Conservation (phyloP, 2,329 filamentous ascomycete genomes). For the Calcarisporium arbuscula region DNA sequence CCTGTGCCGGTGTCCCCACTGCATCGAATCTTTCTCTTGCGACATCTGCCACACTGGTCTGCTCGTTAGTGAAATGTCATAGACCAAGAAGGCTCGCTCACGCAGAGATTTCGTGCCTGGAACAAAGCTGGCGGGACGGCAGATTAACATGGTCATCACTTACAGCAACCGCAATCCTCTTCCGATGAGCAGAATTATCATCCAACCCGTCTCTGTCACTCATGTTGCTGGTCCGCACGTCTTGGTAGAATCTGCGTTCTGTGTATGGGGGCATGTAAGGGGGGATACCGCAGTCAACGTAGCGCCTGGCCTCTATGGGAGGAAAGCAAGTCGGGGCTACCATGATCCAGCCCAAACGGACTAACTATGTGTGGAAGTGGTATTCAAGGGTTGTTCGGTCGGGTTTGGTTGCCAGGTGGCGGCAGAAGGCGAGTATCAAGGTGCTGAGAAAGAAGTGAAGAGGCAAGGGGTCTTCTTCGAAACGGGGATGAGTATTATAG, state of each 20-base stretch:
- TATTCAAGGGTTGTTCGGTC: too few relatives aligned
- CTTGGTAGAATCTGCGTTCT: conserved; percentile 10
- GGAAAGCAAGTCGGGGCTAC: conserved; percentile 12
- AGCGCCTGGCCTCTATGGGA: conserved; percentile 10
- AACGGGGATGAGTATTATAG: too few relatives aligned
- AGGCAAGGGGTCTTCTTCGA: too few relatives aligned
- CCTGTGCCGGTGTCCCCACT: conserved; percentile 76
- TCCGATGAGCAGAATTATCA: conserved; percentile 41
- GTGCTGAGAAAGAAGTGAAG: too few relatives aligned
- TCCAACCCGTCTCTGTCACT: conserved; percentile 15
- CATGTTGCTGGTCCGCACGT: conserved; percentile 9
- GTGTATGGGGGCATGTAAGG: conserved; percentile 12
- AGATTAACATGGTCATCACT: conserved; percentile 26
- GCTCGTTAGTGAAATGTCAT: too few relatives aligned
- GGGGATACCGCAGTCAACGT: conserved; percentile 10
- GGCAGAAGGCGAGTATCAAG: too few relatives aligned
- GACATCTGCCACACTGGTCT: conserved; percentile 74
- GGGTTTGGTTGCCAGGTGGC: too few relatives aligned
- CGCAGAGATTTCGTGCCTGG: too few relatives aligned
- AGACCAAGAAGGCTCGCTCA: too few relatives aligned
- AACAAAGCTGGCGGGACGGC: too few relatives aligned
- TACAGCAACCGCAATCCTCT: conserved; percentile 55
- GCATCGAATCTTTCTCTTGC: conserved; percentile 91
- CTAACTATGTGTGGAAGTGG: too few relatives aligned
- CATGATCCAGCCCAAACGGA: too few relatives aligned